Percentiles rank a stretch among this genome's conserved stretches.
phyloP scores from a whole-genome alignment of 495 filamentous ascomycete genomes.

The Penicillium salamii region DNA sequence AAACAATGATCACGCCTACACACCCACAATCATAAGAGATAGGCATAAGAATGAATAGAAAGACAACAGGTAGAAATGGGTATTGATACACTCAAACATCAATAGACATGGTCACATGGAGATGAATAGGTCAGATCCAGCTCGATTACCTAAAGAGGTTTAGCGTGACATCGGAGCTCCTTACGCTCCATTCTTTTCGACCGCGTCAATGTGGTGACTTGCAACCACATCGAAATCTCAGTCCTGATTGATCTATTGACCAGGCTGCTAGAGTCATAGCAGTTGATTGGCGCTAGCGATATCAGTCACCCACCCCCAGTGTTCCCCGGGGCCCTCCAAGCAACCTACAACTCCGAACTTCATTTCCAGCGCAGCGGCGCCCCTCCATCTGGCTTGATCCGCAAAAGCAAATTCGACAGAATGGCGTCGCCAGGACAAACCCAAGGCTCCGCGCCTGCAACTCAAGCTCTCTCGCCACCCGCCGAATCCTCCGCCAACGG shows the following conservation, averaged over 20 bases:
- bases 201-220: neutral
- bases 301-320: neutral
- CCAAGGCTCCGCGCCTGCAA: slow-evolving; percentile 31
- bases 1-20: too few species aligned
- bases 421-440: slow-evolving; percentile 45
- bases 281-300: neutral
- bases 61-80: too few species aligned
- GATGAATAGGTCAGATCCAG: too few species aligned
- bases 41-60: too few species aligned
- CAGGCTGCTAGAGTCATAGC: neutral
- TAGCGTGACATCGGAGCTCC: neutral
- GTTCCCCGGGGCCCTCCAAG: neutral
- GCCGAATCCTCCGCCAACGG: slow-evolving; percentile 35
- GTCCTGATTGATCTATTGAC: neutral
- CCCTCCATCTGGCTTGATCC: slow-evolving; percentile 2
- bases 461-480: slow-evolving; percentile 45
- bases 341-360: neutral
- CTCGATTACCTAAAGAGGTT: neutral
- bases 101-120: too few species aligned
- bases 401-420: slow-evolving; percentile 1
- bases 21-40: too few species aligned
- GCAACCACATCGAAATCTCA: neutral
- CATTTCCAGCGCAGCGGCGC: slow-evolving; percentile 5
- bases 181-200: neutral
- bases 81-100: too few species aligned